Percentiles rank a stretch among this genome's conserved stretches.
Conservation (phyloP, 805 yeast species). For the Torulaspora delbrueckii region DNA sequence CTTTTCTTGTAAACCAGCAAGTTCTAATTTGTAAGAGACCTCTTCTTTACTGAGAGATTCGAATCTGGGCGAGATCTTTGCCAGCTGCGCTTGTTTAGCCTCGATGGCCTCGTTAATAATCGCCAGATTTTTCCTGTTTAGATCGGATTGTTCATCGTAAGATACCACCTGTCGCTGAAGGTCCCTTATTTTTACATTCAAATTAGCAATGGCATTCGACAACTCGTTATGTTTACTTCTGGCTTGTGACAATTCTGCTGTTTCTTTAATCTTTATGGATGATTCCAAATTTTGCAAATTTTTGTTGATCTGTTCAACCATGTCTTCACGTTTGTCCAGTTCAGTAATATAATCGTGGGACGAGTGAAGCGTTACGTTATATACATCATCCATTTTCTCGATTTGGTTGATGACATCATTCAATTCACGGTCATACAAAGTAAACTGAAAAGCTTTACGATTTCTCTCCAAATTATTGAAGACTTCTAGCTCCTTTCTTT, state of each 20-base stretch:
- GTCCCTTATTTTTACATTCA: conserved; percentile 45
- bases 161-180: conserved; percentile 36
- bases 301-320: conserved; percentile 42
- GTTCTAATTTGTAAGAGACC: conserved; percentile 35
- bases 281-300: conserved; percentile 46
- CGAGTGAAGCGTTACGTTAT: conserved; percentile 46
- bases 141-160: conserved; percentile 33
- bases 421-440: conserved; percentile 72
- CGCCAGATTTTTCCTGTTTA: conserved; percentile 25
- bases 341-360: conserved; percentile 51
- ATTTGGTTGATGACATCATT: conserved; percentile 54
- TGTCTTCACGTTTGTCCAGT: conserved; percentile 56
- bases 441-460: conserved; percentile 68
- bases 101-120: conserved; percentile 32
- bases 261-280: conserved; percentile 44
- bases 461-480: conserved; percentile 64
- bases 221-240: conserved; percentile 47
- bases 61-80: conserved; percentile 40
- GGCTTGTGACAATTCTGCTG: conserved; percentile 53
- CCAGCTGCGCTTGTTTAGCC: conserved; percentile 38
- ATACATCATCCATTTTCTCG: conserved; percentile 55
- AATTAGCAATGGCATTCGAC: conserved; percentile 45
- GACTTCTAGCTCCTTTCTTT: conserved; percentile 66
- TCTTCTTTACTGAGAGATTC: conserved; percentile 41
- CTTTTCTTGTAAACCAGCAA: conserved; percentile 42